A percentile compares a stretch with the other conserved stretches of the same genome.
Evolutionary conservation across 176 grass and related monocot genomes (phyloP).

Genomic region (Oryza rufipogon): DNA sequence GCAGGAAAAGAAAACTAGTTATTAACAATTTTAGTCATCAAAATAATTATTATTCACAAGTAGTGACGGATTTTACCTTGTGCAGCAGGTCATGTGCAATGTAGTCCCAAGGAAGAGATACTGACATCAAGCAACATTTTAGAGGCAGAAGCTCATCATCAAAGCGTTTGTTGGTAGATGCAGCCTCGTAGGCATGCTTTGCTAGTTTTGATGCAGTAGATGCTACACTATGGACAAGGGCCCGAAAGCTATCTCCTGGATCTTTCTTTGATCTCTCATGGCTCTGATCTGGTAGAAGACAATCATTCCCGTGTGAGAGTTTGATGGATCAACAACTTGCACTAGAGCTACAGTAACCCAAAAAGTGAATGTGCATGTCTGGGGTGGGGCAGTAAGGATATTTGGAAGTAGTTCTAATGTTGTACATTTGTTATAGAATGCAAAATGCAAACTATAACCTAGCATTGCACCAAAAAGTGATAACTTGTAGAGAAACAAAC

Average conservation of each 20-base stretch:
- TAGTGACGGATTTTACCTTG: constrained; percentile 51
- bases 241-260: constrained; percentile 57
- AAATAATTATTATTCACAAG: neutral
- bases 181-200: constrained; percentile 64
- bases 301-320: constrained; percentile 11
- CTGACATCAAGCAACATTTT: constrained; percentile 90
- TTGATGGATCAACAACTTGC: neutral
- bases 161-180: constrained; percentile 50
- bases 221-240: constrained; percentile 69
- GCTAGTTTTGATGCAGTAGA: constrained; percentile 77
- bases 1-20: constrained; percentile 9
- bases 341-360: constrained; percentile 21
- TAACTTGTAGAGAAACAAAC: neutral
- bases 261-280: constrained; percentile 51
- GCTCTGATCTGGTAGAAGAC: constrained; percentile 65
- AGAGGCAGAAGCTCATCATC: constrained; percentile 74
- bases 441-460: too few relatives aligned
- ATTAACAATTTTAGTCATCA: constrained; percentile 12
- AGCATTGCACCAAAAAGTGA: neutral
- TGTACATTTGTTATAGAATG: too few relatives aligned
- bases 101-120: constrained; percentile 91
- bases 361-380: neutral
- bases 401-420: neutral
- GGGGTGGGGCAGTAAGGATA: neutral
- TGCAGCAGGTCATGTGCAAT: constrained; percentile 82